Percentiles rank a stretch among this genome's conserved stretches.
Conservation (phyloP, 1,284 basidiomycete genomes). For the Ceratobasidium sp. region DNA sequence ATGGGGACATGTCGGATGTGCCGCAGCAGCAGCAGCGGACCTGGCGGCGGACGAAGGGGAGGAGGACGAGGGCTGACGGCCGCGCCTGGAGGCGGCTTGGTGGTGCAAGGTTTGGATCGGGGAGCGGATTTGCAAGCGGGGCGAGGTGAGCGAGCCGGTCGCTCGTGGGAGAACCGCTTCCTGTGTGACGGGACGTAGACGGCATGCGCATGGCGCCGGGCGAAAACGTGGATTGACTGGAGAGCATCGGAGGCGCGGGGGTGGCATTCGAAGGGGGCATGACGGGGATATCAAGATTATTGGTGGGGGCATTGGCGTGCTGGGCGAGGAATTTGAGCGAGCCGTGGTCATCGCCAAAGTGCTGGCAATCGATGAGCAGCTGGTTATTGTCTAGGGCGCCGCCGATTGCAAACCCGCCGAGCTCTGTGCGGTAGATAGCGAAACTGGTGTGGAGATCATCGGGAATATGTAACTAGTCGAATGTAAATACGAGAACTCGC, state of each 20-base stretch:
- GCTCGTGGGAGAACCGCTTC: constrained; percentile 76
- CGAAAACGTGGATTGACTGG: constrained; percentile 26
- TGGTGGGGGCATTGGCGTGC: constrained; percentile 28
- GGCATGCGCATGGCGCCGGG: constrained; percentile 42
- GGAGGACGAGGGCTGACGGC: constrained; percentile 26
- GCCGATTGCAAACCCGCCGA: constrained; percentile 78
- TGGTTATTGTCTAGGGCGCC: constrained; percentile 76
- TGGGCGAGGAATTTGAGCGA: constrained; percentile 85
- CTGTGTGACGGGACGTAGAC: constrained; percentile 57
- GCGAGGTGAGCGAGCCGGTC: constrained; percentile 66
- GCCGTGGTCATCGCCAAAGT: constrained; percentile 78
- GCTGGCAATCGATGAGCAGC: constrained; percentile 78
- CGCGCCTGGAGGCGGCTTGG: constrained; percentile 35
- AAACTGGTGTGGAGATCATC: constrained; percentile 84
- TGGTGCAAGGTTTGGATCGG: constrained; percentile 30
- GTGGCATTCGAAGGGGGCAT: constrained; percentile 31
- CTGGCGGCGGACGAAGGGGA: constrained; percentile 22
- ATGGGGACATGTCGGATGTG: constrained; percentile 35
- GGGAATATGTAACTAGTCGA: constrained; percentile 77
- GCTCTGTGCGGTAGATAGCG: constrained; percentile 87
- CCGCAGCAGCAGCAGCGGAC: constrained; percentile 15
- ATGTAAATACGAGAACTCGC: constrained; percentile 26
- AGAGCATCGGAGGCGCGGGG: constrained; percentile 31
- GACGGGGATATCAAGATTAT: constrained; percentile 15
- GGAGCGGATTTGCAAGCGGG: constrained; percentile 47